Percentiles rank a stretch among this genome's conserved stretches.
Conservation (phyloP, 2,329 filamentous ascomycete genomes). For the Immersiporthe knoxdaviesiana region DNA sequence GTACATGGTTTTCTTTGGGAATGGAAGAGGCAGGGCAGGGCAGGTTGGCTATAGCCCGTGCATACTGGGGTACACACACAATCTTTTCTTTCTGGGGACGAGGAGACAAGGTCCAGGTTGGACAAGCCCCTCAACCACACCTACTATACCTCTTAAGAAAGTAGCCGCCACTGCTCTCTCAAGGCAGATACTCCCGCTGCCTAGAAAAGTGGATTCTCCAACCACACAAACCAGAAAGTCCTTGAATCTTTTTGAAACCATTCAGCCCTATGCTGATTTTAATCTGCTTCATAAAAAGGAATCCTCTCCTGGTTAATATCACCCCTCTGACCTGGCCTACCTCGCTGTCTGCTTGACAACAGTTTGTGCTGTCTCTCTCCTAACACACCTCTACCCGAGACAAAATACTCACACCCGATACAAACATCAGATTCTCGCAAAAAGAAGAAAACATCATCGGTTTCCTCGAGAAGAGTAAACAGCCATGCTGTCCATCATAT, state of each 20-base stretch:
- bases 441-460: neutral
- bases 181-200: neutral
- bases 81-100: no score
- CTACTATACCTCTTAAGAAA: no score
- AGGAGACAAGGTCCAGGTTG: neutral
- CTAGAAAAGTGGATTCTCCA: neutral
- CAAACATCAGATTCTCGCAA: no score
- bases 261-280: neutral
- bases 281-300: neutral
- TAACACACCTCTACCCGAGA: no score
- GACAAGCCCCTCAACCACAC: no score
- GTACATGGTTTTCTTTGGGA: neutral
- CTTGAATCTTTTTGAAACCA: no score
- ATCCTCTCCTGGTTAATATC: neutral
- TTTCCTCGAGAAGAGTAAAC: no score
- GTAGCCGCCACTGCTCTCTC: neutral
- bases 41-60: no score
- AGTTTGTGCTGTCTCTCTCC: no score
- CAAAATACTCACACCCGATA: no score
- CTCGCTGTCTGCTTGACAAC: neutral
- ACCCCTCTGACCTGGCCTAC: neutral
- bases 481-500: conserved; percentile 7
- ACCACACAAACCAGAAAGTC: neutral
- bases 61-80: no score
- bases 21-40: no score